Evolutionary conservation across 148 eudicot species (phyloP).

Genomic region (Rhododendron molle): DNA sequence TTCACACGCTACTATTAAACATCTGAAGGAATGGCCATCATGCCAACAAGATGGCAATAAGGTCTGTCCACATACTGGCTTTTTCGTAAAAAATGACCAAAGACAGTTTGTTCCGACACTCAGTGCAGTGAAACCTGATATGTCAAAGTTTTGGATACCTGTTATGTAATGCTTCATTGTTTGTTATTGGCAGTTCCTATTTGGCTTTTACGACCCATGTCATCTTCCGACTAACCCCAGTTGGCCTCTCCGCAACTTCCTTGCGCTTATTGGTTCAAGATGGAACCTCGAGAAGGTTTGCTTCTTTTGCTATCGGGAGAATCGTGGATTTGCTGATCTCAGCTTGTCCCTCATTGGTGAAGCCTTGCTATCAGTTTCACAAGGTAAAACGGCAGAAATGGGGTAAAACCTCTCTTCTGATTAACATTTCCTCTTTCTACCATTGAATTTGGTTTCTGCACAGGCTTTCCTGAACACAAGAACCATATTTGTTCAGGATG

Average conservation of each 20-base stretch:
- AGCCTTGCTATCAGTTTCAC: conserved; percentile 62
- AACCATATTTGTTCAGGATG: conserved; percentile 37
- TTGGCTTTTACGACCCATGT: conserved; percentile 96
- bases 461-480: not conserved
- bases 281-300: conserved; percentile 58
- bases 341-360: conserved; percentile 70
- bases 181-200: conserved; percentile 52
- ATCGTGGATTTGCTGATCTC: conserved; percentile 82
- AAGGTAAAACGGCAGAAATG: conserved; percentile 50
- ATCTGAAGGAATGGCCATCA: conserved; percentile 71
- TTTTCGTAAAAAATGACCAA: not conserved
- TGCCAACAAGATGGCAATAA: conserved; percentile 54
- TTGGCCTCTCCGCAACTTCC: conserved; percentile 89
- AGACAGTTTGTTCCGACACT: not conserved
- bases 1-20: conserved; percentile 55
- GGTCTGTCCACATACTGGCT: conserved; percentile 35
- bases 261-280: conserved; percentile 59
- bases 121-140: not conserved
- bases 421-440: not conserved
- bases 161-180: conserved; percentile 6
- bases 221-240: conserved; percentile 77
- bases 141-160: not conserved
- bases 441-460: conserved; percentile 1
- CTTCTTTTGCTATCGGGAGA: conserved; percentile 89
- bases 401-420: conserved; percentile 24